Base-by-base conservation (phyloP, 1,284 basidiomycete species). In the Marasmius tenuissimus region DNA sequence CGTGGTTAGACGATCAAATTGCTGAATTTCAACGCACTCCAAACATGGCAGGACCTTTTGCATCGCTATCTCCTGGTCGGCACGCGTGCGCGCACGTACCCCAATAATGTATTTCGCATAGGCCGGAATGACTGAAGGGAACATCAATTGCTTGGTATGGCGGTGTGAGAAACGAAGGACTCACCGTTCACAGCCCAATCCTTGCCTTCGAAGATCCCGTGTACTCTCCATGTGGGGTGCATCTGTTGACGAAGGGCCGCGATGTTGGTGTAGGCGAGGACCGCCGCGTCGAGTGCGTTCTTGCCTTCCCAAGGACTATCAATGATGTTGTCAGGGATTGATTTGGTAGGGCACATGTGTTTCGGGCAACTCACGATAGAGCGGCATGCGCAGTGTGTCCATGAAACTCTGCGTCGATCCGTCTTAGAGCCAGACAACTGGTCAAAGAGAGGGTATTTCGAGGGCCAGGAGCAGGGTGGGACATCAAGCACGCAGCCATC, bases 271-370 rank as follows among this genome's bases (percentile, higher is more conserved):
- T 92, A 93, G 18, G 86, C 87, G 6, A 89, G 78, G 8, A 91
- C 86, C 4, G 87, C 91, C 2, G 91, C 92, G 69, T 92, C 91
- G 12, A 91, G 78, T 0, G 91, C 90, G 66, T 93, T 93, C 66
- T 77, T 79, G 5, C 88, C 92, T 69, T 91, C 87, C 88, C 88
- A 91, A 34, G 87, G 89, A 47, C 45, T 47, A 47, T 14, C 7
- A 14, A 14, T 18, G 16, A 47, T 2, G 4, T 18, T 2, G 11
- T 9, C 86, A 86, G 18, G 86, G 79, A 37, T 82, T 85, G 0
- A 88, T 88, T 69, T 91, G 89, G 12, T 2, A 18, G 45, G 5
- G n/a, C 2, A 8, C 8, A 47, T 18, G 16, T 10, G 14, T 47
- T 47, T n/a, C 40, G 40, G n/a, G 45, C 1, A 18, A 47, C 45